Base-by-base conservation (phyloP, 129 eudicot genomes). In the Cynara cardunculus region DNA sequence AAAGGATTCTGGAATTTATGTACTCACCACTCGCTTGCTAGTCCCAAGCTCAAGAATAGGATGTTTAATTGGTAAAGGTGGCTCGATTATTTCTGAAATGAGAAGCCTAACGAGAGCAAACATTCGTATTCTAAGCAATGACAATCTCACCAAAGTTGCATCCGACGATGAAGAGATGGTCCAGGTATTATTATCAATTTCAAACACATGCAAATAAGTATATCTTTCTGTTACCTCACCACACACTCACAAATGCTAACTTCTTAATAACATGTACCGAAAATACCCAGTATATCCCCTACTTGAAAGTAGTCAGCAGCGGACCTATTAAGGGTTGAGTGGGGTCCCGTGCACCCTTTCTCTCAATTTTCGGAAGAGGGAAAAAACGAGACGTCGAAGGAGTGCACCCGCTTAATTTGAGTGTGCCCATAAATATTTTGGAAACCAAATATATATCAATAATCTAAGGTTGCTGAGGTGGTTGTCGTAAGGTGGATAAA, bases 51-150 rank as follows among this genome's bases (percentile, higher is more conserved):
- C 95, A 13, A 80, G 87, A 69, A 83, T 91, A 39, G 98, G 98
- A 27, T 91, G 97, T 68, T 83, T 94, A 27, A 89, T 94, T 72
- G 98, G 98, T 74, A 94, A 88, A 91, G 98, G 98, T 18, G 98
- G 98, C 25, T 82, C 93, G 7, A 87, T 90, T 21, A 79, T 91
- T 71, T 82, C 88, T 69, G 98, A 94, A 82, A 94, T 94, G 91
- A 88, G 98, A 76, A 91, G 81, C 78, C 53, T 83, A 67, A 89
- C 98, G 13, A 87, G 96, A 81, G 98, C 98, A 68, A 91, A 85
- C 75, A 94, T 94, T 26, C 98, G 98, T 31, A 83, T 94, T 27
- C 87, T 94, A 72, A 80, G 95, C 7, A 90, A 89, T 34, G 97
- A 91, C 67, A 84, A 89, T 87, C 89, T 94, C 61, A 97, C 98